Base-by-base conservation (phyloP, 768 basidiomycete species). In the Suillus occidentalis region DNA sequence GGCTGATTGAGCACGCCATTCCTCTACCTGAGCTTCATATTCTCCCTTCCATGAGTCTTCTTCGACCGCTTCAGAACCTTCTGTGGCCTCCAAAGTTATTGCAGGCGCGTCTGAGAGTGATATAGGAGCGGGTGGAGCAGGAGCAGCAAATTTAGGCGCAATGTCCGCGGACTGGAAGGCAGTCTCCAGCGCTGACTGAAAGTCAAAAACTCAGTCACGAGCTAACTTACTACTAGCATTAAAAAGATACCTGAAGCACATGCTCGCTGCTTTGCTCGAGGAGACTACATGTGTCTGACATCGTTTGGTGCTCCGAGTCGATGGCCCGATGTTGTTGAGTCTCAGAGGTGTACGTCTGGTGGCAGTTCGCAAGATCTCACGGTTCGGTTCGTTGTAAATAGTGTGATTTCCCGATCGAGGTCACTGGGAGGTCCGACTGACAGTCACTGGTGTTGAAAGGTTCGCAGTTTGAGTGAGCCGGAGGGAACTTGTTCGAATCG, bases 1-100 rank as follows among this genome's bases (percentile, higher is more conserved):
- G 37, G 91, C 88, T 45, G 88, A 89, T 70, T 87, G 85, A 28
- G 84, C 84, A 47, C 88, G 88, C 93, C 92, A 95, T 63, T 81
- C 77, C 60, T 83, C 80, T 13, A 91, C 79, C 50, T 91, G 88
- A 1, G 84, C 77, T 60, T 93, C 88, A 72, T 93, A 91, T 70
- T 87, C 83, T 18, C 77, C 76, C 70, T 89, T 88, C 89, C 89
- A 91, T 9, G 78, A 67, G 28, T 86, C 86, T 42, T 84, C 78
- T 22, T 69, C 71, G 2, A 53, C 18, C 4, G 20, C 12, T 22
- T 20, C 58, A 47, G 52, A 6, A 9, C 10, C 2, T 57, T 67
- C 39, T 0, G 43, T 7, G 2, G 59, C 25, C 20, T 67, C 60
- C 3, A 28, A 22, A 9, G 65, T 47, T 7, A 56, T 22, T 47